Conservation (phyloP, 108 stramenopile genomes). For the Nitzschia putrida region DNA sequence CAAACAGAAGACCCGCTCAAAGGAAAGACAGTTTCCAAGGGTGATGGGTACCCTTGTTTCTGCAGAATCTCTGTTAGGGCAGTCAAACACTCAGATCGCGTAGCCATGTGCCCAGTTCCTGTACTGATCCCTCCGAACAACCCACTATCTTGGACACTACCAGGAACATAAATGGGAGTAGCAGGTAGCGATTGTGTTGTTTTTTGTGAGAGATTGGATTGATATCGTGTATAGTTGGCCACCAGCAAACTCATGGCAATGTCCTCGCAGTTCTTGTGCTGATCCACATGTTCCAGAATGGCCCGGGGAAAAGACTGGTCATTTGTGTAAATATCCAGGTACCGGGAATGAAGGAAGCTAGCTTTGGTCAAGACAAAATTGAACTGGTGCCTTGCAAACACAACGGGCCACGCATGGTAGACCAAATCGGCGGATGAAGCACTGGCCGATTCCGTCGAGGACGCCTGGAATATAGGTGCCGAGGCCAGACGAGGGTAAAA, state of each 20-base stretch:
- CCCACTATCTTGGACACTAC: constrained; percentile 46
- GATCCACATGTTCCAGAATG: constrained; percentile 61
- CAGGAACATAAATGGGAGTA: constrained; percentile 56
- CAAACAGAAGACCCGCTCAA: constrained; percentile 36
- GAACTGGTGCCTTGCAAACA: constrained; percentile 39
- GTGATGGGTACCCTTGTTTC: constrained; percentile 40
- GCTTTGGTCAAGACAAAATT: constrained; percentile 70
- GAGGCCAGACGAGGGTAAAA: constrained; percentile 59
- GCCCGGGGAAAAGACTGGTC: constrained; percentile 39
- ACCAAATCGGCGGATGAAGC: constrained; percentile 3
- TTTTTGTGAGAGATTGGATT: background rate
- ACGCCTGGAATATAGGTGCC: constrained; percentile 10
- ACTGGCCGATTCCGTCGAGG: background rate
- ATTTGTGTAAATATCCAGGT: constrained; percentile 47
- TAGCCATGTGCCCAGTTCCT: constrained; percentile 46
- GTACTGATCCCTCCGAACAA: constrained; percentile 61
- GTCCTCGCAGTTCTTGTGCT: constrained; percentile 69
- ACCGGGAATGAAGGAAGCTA: constrained; percentile 52
- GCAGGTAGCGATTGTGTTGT: background rate
- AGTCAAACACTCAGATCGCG: constrained; percentile 46
- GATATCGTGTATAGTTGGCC: constrained; percentile 44
- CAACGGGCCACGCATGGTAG: constrained; percentile 57
- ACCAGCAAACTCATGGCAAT: constrained; percentile 67
- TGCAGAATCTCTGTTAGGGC: constrained; percentile 40
- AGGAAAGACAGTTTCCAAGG: constrained; percentile 33